phyloP scores from a whole-genome alignment of 148 eudicot species.

The Nepenthes mirabilis region DNA sequence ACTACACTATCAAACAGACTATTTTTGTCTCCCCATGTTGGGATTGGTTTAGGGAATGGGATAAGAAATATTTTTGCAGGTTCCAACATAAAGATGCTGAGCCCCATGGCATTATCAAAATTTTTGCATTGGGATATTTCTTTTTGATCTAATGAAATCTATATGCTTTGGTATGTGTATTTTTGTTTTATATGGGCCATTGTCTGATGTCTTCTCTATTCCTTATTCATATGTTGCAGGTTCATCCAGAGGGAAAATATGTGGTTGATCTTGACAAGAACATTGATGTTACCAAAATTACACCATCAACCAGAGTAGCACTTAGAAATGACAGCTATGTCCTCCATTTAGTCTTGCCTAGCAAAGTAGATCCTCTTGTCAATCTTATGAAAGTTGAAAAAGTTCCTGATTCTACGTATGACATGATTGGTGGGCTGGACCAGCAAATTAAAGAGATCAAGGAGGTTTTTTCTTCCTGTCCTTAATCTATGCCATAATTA shows the following conservation, averaged over 20 bases:
- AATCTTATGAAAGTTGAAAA: conserved; percentile 85
- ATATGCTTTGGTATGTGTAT: neutral
- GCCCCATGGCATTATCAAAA: no score
- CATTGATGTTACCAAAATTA: conserved; percentile 64
- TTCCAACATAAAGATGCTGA: no score
- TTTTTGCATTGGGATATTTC: neutral
- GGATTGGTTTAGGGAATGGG: no score
- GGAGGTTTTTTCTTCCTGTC: conserved; percentile 30
- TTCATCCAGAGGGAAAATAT: conserved; percentile 81
- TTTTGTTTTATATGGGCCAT: neutral
- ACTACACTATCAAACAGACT: no score
- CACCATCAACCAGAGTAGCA: conserved; percentile 73
- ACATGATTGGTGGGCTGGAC: conserved; percentile 82
- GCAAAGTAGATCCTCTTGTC: conserved; percentile 78
- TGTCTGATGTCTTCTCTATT: neutral
- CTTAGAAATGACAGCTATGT: conserved; percentile 71
- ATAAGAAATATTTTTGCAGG: no score
- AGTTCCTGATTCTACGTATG: conserved; percentile 78
- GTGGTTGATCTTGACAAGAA: conserved; percentile 71
- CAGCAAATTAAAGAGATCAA: conserved; percentile 82
- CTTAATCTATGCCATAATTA: neutral
- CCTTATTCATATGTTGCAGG: conserved; percentile 19
- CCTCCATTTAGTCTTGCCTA: conserved; percentile 62
- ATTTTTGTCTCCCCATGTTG: no score
- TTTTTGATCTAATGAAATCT: neutral